Evolutionary conservation across 768 basidiomycete genomes (phyloP), one percentile per base, ranked within the genome.

Genomic region (Xanthoconium stramineum): DNA sequence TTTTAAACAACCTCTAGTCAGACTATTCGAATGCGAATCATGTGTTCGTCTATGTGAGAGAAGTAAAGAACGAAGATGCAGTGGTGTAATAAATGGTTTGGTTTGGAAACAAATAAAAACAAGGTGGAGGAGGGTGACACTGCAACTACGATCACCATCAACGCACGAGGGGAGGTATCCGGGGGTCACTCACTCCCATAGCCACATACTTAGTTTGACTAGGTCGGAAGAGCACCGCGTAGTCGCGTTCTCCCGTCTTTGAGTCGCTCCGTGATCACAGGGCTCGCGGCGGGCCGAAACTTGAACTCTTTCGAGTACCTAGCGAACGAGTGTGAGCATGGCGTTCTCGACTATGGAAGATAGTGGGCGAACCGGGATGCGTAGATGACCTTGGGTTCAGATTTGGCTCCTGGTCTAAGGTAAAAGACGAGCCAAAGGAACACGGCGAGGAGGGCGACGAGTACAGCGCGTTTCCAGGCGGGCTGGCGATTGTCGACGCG

Each of bases 251-350:
- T 77, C 0, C 91, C 91, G 59, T 90, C 89, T 59, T 82, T 82
- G 58, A 94, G 72, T 19, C 75, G 79, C 66, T 93, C 89, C 0
- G 88, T 92, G 61, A 94, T 79, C 42, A 94, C 75, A 12, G 92
- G 91, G 57, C 88, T 91, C 7, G 91, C 90, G 12, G 92, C 91
- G 0, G 92, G 91, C 24, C 91, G 77, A 67, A 81, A 93, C 70
- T 86, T 91, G 75, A 81, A 82, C 64, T 91, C 86, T 58, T 88
- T 85, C 13, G 89, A 92, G 66, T 94, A 94, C 59, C 92, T 94
- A 53, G 14, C 15, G 2, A 13, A 38, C 36, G 36, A 17, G n/a
- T 9, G n/a, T 51, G 20, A 50, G 42, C 19, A 5, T 13, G 9
- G 43, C 42, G 33, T 19, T 14, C 8, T 35, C 4, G 5, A n/a